phyloP scores from a whole-genome alignment of 1,139 yeast genomes.

The Yamadazyma siamensis region DNA sequence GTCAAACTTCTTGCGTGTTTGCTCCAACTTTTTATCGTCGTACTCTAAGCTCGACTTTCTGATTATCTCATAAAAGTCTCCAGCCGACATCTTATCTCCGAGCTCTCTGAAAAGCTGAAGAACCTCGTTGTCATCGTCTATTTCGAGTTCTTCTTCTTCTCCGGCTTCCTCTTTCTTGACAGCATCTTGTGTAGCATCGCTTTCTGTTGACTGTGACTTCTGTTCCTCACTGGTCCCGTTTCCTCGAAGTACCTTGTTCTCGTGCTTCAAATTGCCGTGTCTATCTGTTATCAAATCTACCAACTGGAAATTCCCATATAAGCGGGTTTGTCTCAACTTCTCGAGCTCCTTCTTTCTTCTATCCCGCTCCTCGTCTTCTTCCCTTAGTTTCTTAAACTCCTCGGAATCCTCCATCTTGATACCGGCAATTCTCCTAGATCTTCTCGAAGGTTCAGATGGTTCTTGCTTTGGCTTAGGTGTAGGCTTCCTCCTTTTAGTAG shows the following conservation, averaged over 20 bases:
- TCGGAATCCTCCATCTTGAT: constrained; percentile 42
- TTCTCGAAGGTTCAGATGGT: constrained; percentile 48
- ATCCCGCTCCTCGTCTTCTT: constrained; percentile 34
- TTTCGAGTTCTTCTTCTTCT: constrained; percentile 17
- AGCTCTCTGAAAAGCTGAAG: constrained; percentile 38
- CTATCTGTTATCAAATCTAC: constrained; percentile 52
- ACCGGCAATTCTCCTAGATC: constrained; percentile 68
- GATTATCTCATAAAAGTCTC: constrained; percentile 67
- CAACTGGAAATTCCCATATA: constrained; percentile 61
- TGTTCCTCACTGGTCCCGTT: constrained; percentile 18
- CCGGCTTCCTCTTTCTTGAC: constrained; percentile 9
- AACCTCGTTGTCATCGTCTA: constrained; percentile 31
- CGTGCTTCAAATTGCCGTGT: constrained; percentile 33
- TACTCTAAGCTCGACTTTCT: constrained; percentile 23
- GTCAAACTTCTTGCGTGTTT: constrained; percentile 51
- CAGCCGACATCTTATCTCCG: constrained; percentile 64
- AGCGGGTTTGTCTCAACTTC: constrained; percentile 48
- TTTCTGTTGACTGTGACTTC: no score
- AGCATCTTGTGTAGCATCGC: not conserved
- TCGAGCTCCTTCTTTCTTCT: constrained; percentile 45
- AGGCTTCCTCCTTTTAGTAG: constrained; percentile 19
- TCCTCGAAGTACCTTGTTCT: constrained; percentile 21
- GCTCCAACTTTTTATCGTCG: constrained; percentile 37
- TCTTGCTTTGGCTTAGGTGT: constrained; percentile 23
- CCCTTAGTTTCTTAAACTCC: constrained; percentile 29